Conservation (phyloP, 202 grass and related monocot species). For the Digitaria exilis region DNA sequence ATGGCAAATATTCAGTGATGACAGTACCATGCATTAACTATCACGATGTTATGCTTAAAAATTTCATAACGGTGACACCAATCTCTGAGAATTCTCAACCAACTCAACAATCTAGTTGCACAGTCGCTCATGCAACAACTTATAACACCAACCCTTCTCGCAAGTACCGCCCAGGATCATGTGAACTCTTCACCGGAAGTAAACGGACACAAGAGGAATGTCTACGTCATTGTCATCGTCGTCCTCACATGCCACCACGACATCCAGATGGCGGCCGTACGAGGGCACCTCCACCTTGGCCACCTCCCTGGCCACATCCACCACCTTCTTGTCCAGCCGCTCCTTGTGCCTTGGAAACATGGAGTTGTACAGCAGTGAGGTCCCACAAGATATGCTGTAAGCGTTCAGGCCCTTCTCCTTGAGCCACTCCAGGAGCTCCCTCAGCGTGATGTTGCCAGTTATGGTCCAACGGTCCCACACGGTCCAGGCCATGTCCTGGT, state of each 20-base stretch:
- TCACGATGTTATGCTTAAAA: conserved; percentile 1
- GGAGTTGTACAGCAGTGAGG: conserved; percentile 87
- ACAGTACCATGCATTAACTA: conserved; percentile 3
- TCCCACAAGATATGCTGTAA: conserved; percentile 88
- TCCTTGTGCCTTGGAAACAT: conserved; percentile 97
- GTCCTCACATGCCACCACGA: conserved; percentile 86
- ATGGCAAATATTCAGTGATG: too few species aligned
- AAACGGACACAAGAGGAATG: conserved; percentile 80
- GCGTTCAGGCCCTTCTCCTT: conserved; percentile 76
- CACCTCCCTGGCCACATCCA: conserved; percentile 69
- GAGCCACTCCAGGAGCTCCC: conserved; percentile 86
- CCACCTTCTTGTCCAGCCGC: conserved; percentile 72
- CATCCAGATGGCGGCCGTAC: conserved; percentile 71
- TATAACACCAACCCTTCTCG: neutral
- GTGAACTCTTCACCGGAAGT: conserved; percentile 59
- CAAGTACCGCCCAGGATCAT: neutral
- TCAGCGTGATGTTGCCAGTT: conserved; percentile 69
- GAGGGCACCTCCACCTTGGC: conserved; percentile 83
- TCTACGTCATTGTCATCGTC: conserved; percentile 86
- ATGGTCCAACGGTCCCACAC: conserved; percentile 94
- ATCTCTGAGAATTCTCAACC: conserved; percentile 8
- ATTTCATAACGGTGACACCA: conserved; percentile 10
- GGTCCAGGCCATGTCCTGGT: conserved; percentile 75
- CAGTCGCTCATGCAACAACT: neutral
- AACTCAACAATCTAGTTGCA: conserved; percentile 21